phyloP scores from a whole-genome alignment of 2,329 filamentous ascomycete genomes.

The Geoglossum cookeanum region DNA sequence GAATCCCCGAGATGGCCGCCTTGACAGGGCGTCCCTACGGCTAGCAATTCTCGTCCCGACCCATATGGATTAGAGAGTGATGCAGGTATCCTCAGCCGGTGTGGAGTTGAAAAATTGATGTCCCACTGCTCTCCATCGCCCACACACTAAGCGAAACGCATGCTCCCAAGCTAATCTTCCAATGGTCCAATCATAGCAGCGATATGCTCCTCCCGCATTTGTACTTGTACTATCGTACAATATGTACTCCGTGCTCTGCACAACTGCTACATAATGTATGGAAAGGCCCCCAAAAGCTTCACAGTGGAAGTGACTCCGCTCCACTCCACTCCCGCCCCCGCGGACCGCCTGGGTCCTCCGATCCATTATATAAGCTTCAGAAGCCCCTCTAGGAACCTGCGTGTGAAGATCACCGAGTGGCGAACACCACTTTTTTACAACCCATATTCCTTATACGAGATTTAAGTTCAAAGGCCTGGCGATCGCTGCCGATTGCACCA shows the following conservation, averaged over 20 bases:
- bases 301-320: too few species aligned
- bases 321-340: too few species aligned
- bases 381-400: too few species aligned
- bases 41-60: background rate
- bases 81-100: background rate
- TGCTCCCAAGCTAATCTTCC: background rate
- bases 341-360: too few species aligned
- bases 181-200: too few species aligned
- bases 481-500: background rate
- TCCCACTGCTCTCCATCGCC: background rate
- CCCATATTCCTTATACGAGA: background rate
- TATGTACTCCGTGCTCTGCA: too few species aligned
- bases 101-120: background rate
- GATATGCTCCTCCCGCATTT: too few species aligned
- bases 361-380: too few species aligned
- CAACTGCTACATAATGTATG: too few species aligned
- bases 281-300: too few species aligned
- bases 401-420: too few species aligned
- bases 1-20: background rate
- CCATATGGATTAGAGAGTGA: background rate
- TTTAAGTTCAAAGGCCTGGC: background rate
- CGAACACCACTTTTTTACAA: background rate
- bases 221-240: too few species aligned
- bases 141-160: background rate
- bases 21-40: background rate